Evolutionary conservation across 2,329 filamentous ascomycete genomes (phyloP).

Genomic region (Cordyceps cicadae): DNA sequence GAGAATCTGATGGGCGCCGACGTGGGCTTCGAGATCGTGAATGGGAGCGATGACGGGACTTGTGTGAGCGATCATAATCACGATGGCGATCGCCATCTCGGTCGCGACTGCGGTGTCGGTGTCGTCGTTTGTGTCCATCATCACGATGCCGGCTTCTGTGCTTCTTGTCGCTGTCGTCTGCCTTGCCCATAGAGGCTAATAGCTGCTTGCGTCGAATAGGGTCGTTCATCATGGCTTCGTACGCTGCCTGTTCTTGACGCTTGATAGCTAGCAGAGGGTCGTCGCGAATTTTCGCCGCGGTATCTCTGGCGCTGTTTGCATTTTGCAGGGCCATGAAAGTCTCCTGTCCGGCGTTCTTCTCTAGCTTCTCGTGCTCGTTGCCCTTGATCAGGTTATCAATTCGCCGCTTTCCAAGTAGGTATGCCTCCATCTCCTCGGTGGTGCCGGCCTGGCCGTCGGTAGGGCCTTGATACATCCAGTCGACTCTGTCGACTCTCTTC

Average conservation of each 20-base stretch:
- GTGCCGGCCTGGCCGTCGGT: constrained; percentile 67
- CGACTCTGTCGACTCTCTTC: constrained; percentile 73
- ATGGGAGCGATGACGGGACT: constrained; percentile 34
- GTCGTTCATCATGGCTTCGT: constrained; percentile 73
- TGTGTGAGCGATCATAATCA: constrained; percentile 32
- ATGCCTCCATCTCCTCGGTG: constrained; percentile 86
- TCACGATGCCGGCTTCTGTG: constrained; percentile 31
- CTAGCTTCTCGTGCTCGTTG: constrained; percentile 69
- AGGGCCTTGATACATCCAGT: constrained; percentile 97
- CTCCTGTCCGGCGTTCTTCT: constrained; percentile 61
- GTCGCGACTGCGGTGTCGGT: constrained; percentile 36
- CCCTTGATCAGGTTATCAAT: constrained; percentile 78
- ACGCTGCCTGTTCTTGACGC: constrained; percentile 76
- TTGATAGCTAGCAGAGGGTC: constrained; percentile 92
- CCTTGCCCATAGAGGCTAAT: constrained; percentile 53
- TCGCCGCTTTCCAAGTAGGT: constrained; percentile 81
- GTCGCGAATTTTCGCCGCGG: constrained; percentile 75
- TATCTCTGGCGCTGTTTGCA: constrained; percentile 70
- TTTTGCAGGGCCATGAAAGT: constrained; percentile 54
- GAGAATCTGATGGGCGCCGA: constrained; percentile 22
- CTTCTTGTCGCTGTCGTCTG: constrained; percentile 36
- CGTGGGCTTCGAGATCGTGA: constrained; percentile 38
- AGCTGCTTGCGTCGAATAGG: constrained; percentile 60
- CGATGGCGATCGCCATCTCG: constrained; percentile 32
- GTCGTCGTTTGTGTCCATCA: constrained; percentile 32